A percentile compares a stretch with the other conserved stretches of the same genome.
phyloP scores from a whole-genome alignment of 106 monocot genomes.

The Dioscorea alata region DNA sequence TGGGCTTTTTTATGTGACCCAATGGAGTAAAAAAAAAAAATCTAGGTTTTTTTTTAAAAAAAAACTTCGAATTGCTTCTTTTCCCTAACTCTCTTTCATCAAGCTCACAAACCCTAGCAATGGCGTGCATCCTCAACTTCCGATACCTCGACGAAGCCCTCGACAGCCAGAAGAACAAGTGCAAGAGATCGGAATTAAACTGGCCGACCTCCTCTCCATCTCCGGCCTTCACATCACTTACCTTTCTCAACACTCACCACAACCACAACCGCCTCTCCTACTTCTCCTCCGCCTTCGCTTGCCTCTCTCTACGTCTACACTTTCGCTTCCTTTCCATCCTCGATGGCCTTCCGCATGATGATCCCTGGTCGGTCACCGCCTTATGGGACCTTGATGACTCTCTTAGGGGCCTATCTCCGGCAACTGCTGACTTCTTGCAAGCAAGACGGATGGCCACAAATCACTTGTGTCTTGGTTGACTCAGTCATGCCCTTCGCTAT shows the following conservation, averaged over 20 bases:
- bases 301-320: conserved; percentile 9
- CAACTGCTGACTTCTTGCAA: neutral
- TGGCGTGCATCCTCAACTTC: too few relatives aligned
- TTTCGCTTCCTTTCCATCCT: conserved; percentile 41
- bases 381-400: conserved; percentile 19
- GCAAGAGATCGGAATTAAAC: too few relatives aligned
- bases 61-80: too few relatives aligned
- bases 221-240: conserved; percentile 26
- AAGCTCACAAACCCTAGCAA: too few relatives aligned
- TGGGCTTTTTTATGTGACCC: too few relatives aligned
- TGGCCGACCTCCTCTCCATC: conserved; percentile 43
- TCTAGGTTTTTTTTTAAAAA: too few relatives aligned
- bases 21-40: too few relatives aligned
- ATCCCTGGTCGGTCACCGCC: neutral
- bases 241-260: conserved; percentile 33
- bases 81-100: too few relatives aligned
- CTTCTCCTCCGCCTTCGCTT: conserved; percentile 1
- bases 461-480: conserved; percentile 42
- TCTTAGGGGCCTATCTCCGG: conserved; percentile 3
- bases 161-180: too few relatives aligned
- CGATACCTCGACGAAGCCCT: too few relatives aligned
- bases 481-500: conserved; percentile 19
- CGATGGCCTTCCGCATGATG: conserved; percentile 40
- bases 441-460: conserved; percentile 1
- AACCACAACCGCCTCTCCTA: conserved; percentile 19